Percentiles rank a stretch among this genome's conserved stretches.
phyloP scores from a whole-genome alignment of 257 asterid species.

The Jacaranda mimosifolia region DNA sequence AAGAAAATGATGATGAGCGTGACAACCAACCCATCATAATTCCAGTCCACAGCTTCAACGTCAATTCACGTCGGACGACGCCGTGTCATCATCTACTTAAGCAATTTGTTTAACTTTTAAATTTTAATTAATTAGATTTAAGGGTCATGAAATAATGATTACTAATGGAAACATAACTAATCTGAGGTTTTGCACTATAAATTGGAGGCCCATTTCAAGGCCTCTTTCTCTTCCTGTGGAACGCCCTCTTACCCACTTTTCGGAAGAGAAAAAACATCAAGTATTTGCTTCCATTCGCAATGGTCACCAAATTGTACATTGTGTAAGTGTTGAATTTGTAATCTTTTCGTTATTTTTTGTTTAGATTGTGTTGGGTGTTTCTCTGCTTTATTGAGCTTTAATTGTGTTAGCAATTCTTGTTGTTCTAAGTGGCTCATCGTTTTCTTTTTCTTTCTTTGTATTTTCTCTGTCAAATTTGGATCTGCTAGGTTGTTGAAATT shows the following conservation, averaged over 20 bases:
- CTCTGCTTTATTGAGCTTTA: slow-evolving; percentile 5
- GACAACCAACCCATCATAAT: slow-evolving; percentile 56
- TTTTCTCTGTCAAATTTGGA: slow-evolving; percentile 8
- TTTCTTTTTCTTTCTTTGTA: not conserved
- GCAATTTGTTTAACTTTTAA: not conserved
- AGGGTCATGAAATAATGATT: slow-evolving; percentile 9
- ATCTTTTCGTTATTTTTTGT: not conserved
- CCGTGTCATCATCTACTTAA: not conserved
- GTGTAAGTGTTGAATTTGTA: slow-evolving; percentile 56
- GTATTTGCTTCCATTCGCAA: slow-evolving; percentile 34
- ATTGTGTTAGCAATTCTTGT: not conserved
- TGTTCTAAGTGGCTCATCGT: not conserved
- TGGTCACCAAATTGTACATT: slow-evolving; percentile 77
- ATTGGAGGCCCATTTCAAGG: slow-evolving; percentile 36
- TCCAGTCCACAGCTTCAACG: slow-evolving; percentile 34
- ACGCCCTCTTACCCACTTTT: slow-evolving; percentile 23
- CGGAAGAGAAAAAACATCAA: not conserved
- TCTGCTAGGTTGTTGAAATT: not conserved
- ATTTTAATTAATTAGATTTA: not conserved
- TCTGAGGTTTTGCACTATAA: slow-evolving; percentile 37
- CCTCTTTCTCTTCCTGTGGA: slow-evolving; percentile 34
- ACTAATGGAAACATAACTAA: slow-evolving; percentile 34
- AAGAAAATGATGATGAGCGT: slow-evolving; percentile 52
- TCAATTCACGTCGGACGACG: slow-evolving; percentile 36
- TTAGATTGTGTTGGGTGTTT: slow-evolving; percentile 6